phyloP scores from a whole-genome alignment of 139 green algal genomes.

The Auxenochlorella pyrenoidosa region DNA sequence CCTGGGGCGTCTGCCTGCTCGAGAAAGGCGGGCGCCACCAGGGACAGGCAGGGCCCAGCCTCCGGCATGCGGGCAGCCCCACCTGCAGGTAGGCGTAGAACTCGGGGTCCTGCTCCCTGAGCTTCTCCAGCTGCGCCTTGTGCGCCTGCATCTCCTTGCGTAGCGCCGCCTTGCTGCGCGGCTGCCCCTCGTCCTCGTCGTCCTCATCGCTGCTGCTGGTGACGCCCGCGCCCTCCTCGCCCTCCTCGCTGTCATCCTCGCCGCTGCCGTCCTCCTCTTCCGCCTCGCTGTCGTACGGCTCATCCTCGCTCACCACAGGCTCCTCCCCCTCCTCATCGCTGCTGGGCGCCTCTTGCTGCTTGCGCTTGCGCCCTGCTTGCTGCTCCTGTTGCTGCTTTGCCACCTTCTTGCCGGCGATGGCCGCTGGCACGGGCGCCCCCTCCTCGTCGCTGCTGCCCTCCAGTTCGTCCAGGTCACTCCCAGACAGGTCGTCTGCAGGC shows the following conservation, averaged over 20 bases:
- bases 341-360: not conserved
- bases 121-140: constrained; percentile 84
- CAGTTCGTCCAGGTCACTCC: not conserved
- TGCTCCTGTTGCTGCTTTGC: constrained; percentile 21
- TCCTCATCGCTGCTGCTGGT: constrained; percentile 24
- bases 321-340: constrained; percentile 6
- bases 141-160: constrained; percentile 64
- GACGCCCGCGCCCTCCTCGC: not conserved
- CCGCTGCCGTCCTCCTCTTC: constrained; percentile 8
- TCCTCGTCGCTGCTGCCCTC: not conserved
- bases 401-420: not conserved
- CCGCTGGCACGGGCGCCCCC: not conserved
- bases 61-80: not conserved
- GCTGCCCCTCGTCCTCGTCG: not conserved
- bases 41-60: no score
- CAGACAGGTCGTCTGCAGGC: not conserved
- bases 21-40: no score
- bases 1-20: no score
- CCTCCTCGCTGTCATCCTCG: not conserved
- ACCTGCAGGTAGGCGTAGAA: constrained; percentile 89
- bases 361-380: not conserved
- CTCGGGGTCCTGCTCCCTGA: constrained; percentile 90
- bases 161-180: constrained; percentile 30
- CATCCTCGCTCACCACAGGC: not conserved
- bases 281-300: not conserved